Evolutionary conservation across 805 yeast species (phyloP).

Genomic region (Lipomyces oligophaga): DNA sequence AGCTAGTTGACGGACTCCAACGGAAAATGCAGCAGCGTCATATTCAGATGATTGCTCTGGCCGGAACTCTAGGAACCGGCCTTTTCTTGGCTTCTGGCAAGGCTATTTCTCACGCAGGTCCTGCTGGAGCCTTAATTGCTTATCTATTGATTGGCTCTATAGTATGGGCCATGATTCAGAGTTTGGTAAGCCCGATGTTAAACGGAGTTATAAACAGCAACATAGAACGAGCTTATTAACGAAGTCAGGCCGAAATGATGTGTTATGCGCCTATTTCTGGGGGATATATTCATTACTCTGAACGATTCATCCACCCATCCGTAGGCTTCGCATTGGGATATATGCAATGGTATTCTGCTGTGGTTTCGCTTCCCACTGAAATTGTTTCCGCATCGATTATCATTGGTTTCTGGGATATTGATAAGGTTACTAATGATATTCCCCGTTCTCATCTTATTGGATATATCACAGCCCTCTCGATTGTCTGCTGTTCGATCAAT

Average conservation of each 20-base stretch:
- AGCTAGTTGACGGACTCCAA: slow-evolving; percentile 19
- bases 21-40: slow-evolving; percentile 63
- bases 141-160: slow-evolving; percentile 34
- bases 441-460: slow-evolving; percentile 45
- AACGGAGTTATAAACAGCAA: not conserved
- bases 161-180: slow-evolving; percentile 25
- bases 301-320: slow-evolving; percentile 61
- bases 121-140: slow-evolving; percentile 35
- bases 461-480: slow-evolving; percentile 50
- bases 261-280: slow-evolving; percentile 47
- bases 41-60: slow-evolving; percentile 72
- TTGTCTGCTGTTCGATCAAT: slow-evolving; percentile 44
- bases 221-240: too few relatives aligned
- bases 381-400: slow-evolving; percentile 61
- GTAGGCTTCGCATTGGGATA: slow-evolving; percentile 68
- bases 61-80: slow-evolving; percentile 81
- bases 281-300: slow-evolving; percentile 50
- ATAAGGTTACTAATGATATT: slow-evolving; percentile 29
- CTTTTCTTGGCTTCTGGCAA: slow-evolving; percentile 43
- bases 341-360: slow-evolving; percentile 54
- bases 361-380: slow-evolving; percentile 59
- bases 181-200: slow-evolving; percentile 12
- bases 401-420: slow-evolving; percentile 49
- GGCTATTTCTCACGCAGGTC: slow-evolving; percentile 33
- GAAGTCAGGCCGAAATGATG: slow-evolving; percentile 19